Conservation (phyloP, 306 rosid species). For the Lathyrus oleraceus region DNA sequence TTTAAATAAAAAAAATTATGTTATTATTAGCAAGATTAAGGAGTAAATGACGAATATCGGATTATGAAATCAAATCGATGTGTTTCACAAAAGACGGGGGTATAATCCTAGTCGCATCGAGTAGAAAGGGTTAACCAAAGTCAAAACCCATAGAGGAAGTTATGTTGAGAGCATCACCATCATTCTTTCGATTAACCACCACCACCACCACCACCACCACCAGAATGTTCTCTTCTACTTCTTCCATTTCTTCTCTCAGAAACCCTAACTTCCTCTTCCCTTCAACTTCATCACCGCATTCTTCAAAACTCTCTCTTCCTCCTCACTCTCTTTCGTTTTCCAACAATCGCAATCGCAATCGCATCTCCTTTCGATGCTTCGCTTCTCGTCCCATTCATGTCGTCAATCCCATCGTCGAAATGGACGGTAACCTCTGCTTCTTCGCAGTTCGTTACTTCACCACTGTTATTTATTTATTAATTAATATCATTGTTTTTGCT, state of each 20-base stretch:
- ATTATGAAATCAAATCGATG: no score
- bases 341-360: conserved; percentile 9
- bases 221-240: conserved; percentile 38
- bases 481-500: background rate
- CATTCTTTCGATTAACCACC: conserved; percentile 40
- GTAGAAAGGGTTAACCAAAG: background rate
- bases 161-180: conserved; percentile 47
- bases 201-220: conserved; percentile 42
- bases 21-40: no score
- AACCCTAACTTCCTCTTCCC: conserved; percentile 52
- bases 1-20: no score
- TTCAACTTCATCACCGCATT: conserved; percentile 21
- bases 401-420: conserved; percentile 85
- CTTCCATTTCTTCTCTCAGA: conserved; percentile 37
- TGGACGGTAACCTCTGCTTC: conserved; percentile 70
- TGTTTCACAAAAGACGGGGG: background rate
- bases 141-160: background rate
- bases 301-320: conserved; percentile 8
- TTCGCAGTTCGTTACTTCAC: background rate
- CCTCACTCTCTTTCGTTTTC: conserved; percentile 51
- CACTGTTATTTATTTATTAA: background rate
- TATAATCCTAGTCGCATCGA: background rate
- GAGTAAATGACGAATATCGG: no score
- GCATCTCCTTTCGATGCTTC: conserved; percentile 64
- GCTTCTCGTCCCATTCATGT: conserved; percentile 63